These are phyloP conservation scores for Malania oleifera DNA, from an alignment of 164 flowering plant species.

Conservation along the genomic window DNA sequence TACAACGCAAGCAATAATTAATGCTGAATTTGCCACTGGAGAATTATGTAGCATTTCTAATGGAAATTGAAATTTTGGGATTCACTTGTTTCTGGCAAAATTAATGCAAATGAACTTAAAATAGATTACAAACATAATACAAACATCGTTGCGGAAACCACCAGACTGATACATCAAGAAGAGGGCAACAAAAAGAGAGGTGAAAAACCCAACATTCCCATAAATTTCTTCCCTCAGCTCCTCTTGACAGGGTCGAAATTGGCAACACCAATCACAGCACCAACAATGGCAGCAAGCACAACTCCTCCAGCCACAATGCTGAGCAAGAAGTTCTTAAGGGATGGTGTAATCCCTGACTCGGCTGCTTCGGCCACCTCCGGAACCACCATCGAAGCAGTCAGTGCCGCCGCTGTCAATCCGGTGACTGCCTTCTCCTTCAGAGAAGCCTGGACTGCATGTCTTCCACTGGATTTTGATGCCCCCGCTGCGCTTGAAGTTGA, in stretches of 20 bases:
- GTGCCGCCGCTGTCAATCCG: conserved; percentile 57
- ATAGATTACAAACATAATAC: conserved; percentile 5
- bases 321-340: conserved; percentile 82
- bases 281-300: conserved; percentile 46
- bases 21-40: too few relatives aligned
- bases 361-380: conserved; percentile 80
- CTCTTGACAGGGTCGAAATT: conserved; percentile 88
- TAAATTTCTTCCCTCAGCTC: conserved; percentile 21
- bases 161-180: conserved; percentile 7
- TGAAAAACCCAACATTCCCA: not conserved
- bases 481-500: conserved; percentile 21
- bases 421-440: conserved; percentile 64
- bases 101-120: conserved; percentile 8
- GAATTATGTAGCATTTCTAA: not conserved
- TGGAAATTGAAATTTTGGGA: conserved; percentile 5
- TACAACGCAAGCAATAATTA: too few relatives aligned
- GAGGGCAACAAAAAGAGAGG: not conserved
- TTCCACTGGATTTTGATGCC: conserved; percentile 23
- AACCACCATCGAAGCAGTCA: conserved; percentile 54
- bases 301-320: conserved; percentile 77
- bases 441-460: conserved; percentile 42
- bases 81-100: conserved; percentile 4
- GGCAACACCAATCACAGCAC: conserved; percentile 71
- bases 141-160: conserved; percentile 5
- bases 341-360: conserved; percentile 50